Base-by-base conservation (phyloP, 805 yeast genomes). In the Candida adriatica region DNA sequence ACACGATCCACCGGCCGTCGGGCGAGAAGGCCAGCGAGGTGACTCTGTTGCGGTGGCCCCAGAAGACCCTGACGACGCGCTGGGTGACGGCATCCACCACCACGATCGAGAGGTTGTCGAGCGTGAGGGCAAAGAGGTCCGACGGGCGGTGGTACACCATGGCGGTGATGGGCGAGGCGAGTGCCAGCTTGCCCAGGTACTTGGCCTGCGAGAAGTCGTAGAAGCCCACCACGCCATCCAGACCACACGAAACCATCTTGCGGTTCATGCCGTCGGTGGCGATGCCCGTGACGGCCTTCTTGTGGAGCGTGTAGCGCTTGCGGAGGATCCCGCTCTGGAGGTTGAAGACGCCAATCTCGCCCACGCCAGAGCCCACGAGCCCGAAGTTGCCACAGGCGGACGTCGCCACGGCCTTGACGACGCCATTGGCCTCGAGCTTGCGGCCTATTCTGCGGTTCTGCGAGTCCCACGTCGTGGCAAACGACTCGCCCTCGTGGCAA, bases 341-440 rank as follows among this genome's bases (percentile, higher is more conserved):
- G 54, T 92, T 92, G 57, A 79, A 88, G 8, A 79, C 86, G 18
- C 81, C 86, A 40, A 92, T 78, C 10, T 82, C 78, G 41, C 99
- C 99, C 26, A 62, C 57, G 2, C 88, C 70, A 2, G 96, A 86
- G 9, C 97, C 99, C 14, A 94, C 80, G 24, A 90, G 60, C 1
- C 83, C 96, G 57, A 94, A 92, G 56, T 94, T 94, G 23, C 98
- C 98, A 68, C 99, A 92, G 35, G 77, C 82, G 0, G 96, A 83
- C 15, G 90, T 73, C 13, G 82, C 70, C 7, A 86, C 90, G 18
- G 82, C 56, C 51, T 79, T 83, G 7, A 77, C 94, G 8, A 70
- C 49, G 2, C 90, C 86, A 2, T 96, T 83, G 4, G 63, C 55
- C 22, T 94, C 62, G 22, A 64, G 64, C 66, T 79, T 73, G 37